Evolutionary conservation across 2,329 filamentous ascomycete species (phyloP).

Genomic region (Diaporthe ampelina): DNA sequence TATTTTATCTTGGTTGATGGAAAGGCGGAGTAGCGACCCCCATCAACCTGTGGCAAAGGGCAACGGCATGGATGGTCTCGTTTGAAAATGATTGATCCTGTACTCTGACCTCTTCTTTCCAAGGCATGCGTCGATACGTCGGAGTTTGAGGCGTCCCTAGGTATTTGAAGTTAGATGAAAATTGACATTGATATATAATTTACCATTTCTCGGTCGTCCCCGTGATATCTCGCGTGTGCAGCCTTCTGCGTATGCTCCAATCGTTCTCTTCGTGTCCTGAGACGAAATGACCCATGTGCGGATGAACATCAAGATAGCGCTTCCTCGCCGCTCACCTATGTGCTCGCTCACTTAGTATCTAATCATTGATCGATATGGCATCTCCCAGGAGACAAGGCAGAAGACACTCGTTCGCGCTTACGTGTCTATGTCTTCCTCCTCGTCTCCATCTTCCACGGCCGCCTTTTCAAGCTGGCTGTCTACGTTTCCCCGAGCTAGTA

Average conservation of each 20-base stretch:
- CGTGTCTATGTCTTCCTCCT: not conserved
- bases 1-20: not conserved
- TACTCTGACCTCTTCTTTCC: conserved; percentile 3
- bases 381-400: not conserved
- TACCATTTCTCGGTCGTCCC: not conserved
- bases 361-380: not conserved
- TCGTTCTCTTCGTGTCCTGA: no score
- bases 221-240: not conserved
- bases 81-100: conserved; percentile 9
- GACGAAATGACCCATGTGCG: not conserved
- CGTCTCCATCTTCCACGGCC: no score
- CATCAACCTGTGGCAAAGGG: conserved; percentile 1
- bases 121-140: conserved; percentile 23
- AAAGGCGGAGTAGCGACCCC: not conserved
- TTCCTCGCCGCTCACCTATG: not conserved
- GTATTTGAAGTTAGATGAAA: conserved; percentile 13
- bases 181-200: conserved; percentile 7
- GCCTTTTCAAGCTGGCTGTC: not conserved
- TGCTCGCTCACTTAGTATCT: not conserved
- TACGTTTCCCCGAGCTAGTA: not conserved
- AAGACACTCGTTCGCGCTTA: not conserved
- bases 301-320: not conserved
- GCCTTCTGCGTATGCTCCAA: no score
- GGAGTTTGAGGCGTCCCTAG: conserved; percentile 29
- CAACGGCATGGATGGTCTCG: conserved; percentile 4